These are phyloP conservation scores for Fragaria iinumae DNA, from an alignment of 306 rosid species.

Conservation along the genomic window DNA sequence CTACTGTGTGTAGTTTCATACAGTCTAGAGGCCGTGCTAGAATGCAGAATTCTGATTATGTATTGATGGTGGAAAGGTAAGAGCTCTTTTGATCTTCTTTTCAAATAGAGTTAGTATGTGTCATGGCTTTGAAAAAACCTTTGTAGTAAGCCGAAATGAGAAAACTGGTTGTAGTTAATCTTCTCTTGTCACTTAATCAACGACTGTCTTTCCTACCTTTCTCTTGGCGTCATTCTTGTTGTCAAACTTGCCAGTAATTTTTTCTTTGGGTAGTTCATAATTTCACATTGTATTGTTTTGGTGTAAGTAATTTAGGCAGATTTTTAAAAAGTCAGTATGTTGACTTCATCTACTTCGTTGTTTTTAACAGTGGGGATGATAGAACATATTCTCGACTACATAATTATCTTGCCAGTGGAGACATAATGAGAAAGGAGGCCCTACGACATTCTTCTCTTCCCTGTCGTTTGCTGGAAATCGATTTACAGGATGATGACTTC, in stretches of 20 bases:
- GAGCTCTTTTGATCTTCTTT: background rate
- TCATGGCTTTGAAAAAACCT: background rate
- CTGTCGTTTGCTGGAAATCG: constrained; percentile 41
- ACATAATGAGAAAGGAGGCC: constrained; percentile 69
- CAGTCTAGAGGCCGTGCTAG: constrained; percentile 96
- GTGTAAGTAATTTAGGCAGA: background rate
- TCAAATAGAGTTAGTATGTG: background rate
- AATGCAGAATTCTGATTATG: constrained; percentile 64
- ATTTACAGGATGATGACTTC: constrained; percentile 35
- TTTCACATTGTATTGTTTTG: background rate
- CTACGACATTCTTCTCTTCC: constrained; percentile 59
- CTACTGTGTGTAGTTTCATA: constrained; percentile 82
- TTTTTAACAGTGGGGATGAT: constrained; percentile 57
- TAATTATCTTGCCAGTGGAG: constrained; percentile 60
- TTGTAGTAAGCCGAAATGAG: background rate
- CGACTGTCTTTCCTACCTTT: background rate
- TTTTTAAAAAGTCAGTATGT: background rate
- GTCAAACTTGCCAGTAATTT: constrained; percentile 1
- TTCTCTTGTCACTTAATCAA: too few species aligned
- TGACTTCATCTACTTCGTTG: constrained; percentile 10
- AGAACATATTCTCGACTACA: constrained; percentile 53
- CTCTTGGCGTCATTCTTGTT: background rate
- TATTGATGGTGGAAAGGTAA: constrained; percentile 78
- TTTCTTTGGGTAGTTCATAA: background rate
- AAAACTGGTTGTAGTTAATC: too few species aligned